Base-by-base conservation (phyloP, 2,329 filamentous ascomycete genomes). In the Hirsutella rhossiliensis region DNA sequence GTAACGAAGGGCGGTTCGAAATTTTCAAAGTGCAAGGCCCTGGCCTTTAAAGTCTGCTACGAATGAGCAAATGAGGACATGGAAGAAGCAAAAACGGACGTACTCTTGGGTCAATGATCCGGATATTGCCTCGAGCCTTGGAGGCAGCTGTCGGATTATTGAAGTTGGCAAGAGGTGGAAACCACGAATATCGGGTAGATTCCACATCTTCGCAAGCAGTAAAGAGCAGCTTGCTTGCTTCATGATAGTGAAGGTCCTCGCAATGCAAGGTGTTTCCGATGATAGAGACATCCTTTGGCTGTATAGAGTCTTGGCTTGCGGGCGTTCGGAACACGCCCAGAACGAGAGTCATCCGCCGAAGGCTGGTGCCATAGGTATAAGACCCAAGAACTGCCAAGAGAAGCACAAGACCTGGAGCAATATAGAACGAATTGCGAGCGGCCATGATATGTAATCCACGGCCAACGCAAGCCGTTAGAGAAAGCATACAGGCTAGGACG, bases 171-270 rank as follows among this genome's bases (percentile, higher is more conserved):
- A 73, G 54, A 0, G 64, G 63, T 9, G 72, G 78, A 48, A 76
- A 79, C 74, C 73, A 79, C 3, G 55, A 51, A 38, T 68, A 68
- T 0, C 75, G 62, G 0, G 59, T 59, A 0, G 54, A 50, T 4
- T 55, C 50, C 1, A 59, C 54, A 31, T 71, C 72, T 38, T 76
- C 68, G 49, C 77, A 82, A 0, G 76, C 75, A 0, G 74, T 69
- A 51, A 78, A 81, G 1, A 82, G 56, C 8, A 67, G 46, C 0
- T 68, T 63, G 15, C 67, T 71, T 0, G 65, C 55, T 1, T 54
- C 53, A 47, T 80, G 69, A 44, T 76, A 67, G 51, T 81, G 76
- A 4, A 82, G 40, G 47, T 82, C 78, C 50, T 82, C 78, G 52
- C 77, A 80, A 15, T 75, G 64, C 3, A 64, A 54, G 0, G 77